phyloP scores from a whole-genome alignment of 148 eudicot species.

The Amaranthus cruentus region DNA sequence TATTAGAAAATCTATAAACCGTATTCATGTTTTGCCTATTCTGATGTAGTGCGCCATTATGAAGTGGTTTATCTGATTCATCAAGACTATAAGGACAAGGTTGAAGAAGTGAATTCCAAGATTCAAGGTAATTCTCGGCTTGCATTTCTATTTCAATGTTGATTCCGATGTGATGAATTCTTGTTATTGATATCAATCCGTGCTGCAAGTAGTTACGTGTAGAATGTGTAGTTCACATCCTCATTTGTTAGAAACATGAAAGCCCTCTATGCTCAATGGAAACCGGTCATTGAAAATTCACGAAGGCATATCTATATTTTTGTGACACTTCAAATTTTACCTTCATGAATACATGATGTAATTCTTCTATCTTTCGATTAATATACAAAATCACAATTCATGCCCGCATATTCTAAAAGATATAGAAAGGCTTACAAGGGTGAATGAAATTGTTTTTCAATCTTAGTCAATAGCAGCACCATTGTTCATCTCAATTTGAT shows the following conservation, averaged over 20 bases:
- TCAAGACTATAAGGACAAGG: slow-evolving; percentile 62
- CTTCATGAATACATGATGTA: not conserved
- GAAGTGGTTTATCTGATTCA: slow-evolving; percentile 90
- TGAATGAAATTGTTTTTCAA: not conserved
- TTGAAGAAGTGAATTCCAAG: slow-evolving; percentile 70
- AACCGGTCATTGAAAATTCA: not conserved
- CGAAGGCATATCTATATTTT: not conserved
- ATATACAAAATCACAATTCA: not conserved
- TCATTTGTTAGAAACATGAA: not conserved
- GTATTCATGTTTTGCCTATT: slow-evolving; percentile 7
- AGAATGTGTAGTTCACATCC: not conserved
- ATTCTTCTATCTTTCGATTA: not conserved
- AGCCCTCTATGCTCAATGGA: not conserved
- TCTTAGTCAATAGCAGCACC: not conserved
- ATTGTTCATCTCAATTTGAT: not conserved
- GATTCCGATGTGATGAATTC: not conserved
- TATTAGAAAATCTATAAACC: not conserved
- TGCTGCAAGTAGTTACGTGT: not conserved
- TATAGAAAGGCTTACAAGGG: not conserved
- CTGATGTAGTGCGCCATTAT: slow-evolving; percentile 73
- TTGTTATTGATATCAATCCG: not conserved
- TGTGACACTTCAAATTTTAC: not conserved
- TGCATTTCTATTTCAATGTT: not conserved
- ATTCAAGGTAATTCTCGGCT: slow-evolving; percentile 50
- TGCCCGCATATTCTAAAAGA: not conserved